These are phyloP conservation scores for Lipomyces oligophaga DNA, from an alignment of 805 yeast genomes.

Conservation along the genomic window DNA sequence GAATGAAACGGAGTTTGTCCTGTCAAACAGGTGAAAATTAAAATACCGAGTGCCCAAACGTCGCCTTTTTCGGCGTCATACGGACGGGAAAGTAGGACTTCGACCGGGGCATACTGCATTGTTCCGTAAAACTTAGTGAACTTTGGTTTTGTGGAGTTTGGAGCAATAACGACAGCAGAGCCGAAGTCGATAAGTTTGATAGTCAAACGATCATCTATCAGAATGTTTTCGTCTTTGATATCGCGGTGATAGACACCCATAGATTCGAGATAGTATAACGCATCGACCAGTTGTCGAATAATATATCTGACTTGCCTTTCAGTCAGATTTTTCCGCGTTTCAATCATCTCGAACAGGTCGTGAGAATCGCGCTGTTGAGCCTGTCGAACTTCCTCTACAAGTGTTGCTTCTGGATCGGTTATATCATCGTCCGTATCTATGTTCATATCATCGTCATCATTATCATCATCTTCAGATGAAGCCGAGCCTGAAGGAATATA, in stretches of 20 bases:
- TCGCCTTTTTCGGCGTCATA: conserved; percentile 28
- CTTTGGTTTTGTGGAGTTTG: conserved; percentile 1
- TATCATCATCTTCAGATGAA: conserved; percentile 11
- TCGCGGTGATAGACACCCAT: conserved; percentile 41
- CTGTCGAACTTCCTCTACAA: conserved; percentile 10
- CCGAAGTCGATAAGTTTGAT: conserved; percentile 83
- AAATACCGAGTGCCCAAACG: conserved; percentile 27
- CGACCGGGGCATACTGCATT: conserved; percentile 27
- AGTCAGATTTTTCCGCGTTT: conserved; percentile 13
- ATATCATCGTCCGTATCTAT: conserved; percentile 1
- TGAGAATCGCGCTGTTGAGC: conserved; percentile 55
- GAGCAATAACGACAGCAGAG: conserved; percentile 13
- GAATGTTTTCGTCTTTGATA: conserved; percentile 79
- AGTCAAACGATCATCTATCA: conserved; percentile 70
- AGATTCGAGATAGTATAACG: conserved; percentile 23
- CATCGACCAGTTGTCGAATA: conserved; percentile 26
- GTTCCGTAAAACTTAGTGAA: conserved; percentile 27
- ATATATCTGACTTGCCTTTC: conserved; percentile 28
- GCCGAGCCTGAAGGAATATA: conserved; percentile 11
- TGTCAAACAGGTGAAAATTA: conserved; percentile 26
- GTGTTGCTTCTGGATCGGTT: neutral
- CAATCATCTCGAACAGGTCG: conserved; percentile 57
- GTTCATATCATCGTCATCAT: conserved; percentile 3
- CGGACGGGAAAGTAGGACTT: conserved; percentile 18
- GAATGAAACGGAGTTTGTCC: conserved; percentile 27